Evolutionary conservation across 345 rosid species (phyloP), one percentile per base, ranked within the genome.

Genomic region (Abelmoschus esculentus): DNA sequence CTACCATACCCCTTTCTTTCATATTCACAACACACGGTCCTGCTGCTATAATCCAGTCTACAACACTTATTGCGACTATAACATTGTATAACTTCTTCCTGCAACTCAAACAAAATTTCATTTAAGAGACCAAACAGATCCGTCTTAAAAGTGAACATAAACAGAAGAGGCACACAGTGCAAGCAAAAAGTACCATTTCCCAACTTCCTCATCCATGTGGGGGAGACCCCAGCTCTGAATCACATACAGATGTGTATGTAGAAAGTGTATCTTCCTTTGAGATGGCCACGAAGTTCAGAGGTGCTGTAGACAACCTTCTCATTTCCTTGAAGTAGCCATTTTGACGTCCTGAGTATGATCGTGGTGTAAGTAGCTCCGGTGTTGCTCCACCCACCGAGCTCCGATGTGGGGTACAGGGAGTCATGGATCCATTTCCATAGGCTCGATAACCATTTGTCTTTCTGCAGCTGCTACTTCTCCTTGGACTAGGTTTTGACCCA

Each of bases 401-500:
- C 36, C 99, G 87, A 56, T 96, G 93, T 50, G 97, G 93, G 7
- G 87, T 87, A 56, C 61, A 3, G 12, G 96, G 93, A 69, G 96
- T 81, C 81, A 90, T 83, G 70, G 97, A 85, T n/a, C 97, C 98
- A 36, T 91, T 93, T 68, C 90, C 97, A 71, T 89, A 84, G 77
- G 86, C 80, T 65, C 81, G 83, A 80, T 77, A 91, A 42, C 95
- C 96, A 77, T 76, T 88, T 19, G 87, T 79, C 72, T 87, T 95
- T 82, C 93, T 88, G 71, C 91, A 90, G 78, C 99, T 91, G 82
- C 74, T 88, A 66, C 79, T 83, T 85, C 83, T 91, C 82, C 96
- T 80, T 22, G 97, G 96, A 81, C 96, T 91, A 8, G 99, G 99
- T 78, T 82, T 91, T 52, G 97, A 91, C 53, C 99, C 99, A 62